Percentiles rank a stretch among this genome's conserved stretches.
Conservation (phyloP, 768 basidiomycete species). For the Lepiota brunneoincarnata region DNA sequence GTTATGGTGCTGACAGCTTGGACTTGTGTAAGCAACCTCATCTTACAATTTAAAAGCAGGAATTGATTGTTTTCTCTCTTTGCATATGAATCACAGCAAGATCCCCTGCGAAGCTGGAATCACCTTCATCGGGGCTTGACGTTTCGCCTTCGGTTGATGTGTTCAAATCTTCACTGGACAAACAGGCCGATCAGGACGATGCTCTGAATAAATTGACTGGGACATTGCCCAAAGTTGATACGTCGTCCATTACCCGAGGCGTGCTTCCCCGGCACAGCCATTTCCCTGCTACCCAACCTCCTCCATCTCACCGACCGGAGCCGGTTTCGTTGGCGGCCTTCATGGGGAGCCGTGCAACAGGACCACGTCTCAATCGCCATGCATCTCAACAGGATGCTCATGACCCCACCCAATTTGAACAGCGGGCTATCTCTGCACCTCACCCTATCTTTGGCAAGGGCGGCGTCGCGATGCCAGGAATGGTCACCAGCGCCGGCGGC, state of each 20-base stretch:
- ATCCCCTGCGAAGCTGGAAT: not conserved
- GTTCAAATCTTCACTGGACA: slow-evolving; percentile 28
- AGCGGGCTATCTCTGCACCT: slow-evolving; percentile 50
- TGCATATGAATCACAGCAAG: not conserved
- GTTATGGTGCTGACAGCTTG: slow-evolving; percentile 33
- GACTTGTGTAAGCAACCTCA: slow-evolving; percentile 44
- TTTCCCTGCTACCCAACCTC: slow-evolving; percentile 8
- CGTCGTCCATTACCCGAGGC: slow-evolving; percentile 9
- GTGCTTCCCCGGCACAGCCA: slow-evolving; percentile 21
- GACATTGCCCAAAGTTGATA: slow-evolving; percentile 1
- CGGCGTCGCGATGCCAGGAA: slow-evolving; percentile 75
- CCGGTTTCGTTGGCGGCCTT: slow-evolving; percentile 77
- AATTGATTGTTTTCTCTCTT: not conserved
- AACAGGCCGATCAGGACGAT: slow-evolving; percentile 41
- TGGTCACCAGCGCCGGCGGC: slow-evolving; percentile 32
- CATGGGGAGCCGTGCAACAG: slow-evolving; percentile 76
- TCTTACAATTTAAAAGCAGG: not conserved
- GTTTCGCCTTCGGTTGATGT: slow-evolving; percentile 19
- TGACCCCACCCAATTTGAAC: slow-evolving; percentile 65
- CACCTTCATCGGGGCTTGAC: not conserved
- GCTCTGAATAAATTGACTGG: slow-evolving; percentile 46
- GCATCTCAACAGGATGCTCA: slow-evolving; percentile 69
- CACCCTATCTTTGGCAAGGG: slow-evolving; percentile 79
- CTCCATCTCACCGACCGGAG: slow-evolving; percentile 31
- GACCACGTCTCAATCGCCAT: slow-evolving; percentile 70